A percentile compares a stretch with the other conserved stretches of the same genome.
These are phyloP conservation scores for Gossypioides kirkii DNA, from an alignment of 345 rosid genomes.

Conservation along the genomic window DNA sequence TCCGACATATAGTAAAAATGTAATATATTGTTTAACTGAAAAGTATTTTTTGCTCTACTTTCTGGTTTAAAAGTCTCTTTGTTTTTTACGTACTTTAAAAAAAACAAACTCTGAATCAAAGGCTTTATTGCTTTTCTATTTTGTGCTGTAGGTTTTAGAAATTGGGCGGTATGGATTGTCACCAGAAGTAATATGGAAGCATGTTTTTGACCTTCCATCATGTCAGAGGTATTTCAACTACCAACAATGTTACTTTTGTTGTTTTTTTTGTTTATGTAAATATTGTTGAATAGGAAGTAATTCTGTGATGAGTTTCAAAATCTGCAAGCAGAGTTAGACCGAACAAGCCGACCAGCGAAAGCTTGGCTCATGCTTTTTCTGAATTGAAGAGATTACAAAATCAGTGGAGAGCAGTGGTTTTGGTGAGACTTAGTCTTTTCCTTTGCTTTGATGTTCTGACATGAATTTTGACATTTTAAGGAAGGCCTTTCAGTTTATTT, in stretches of 20 bases:
- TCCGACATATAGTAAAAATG: neutral
- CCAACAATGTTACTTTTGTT: constrained; percentile 6
- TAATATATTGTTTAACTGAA: neutral
- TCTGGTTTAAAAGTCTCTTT: neutral
- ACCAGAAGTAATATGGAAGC: constrained; percentile 42
- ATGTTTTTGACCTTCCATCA: constrained; percentile 55
- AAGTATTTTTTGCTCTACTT: neutral
- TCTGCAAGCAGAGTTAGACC: constrained; percentile 42
- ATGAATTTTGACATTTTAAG: neutral
- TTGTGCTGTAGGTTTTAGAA: constrained; percentile 29
- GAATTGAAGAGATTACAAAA: constrained; percentile 61
- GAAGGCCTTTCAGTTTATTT: neutral
- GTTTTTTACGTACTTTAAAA: neutral
- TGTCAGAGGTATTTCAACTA: constrained; percentile 42
- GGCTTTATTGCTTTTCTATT: neutral
- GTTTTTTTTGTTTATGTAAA: neutral
- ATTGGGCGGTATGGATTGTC: constrained; percentile 39
- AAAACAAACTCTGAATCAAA: too few relatives aligned
- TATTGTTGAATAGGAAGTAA: constrained; percentile 10
- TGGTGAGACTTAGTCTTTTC: constrained; percentile 48
- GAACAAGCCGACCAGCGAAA: constrained; percentile 39
- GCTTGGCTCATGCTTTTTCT: constrained; percentile 43
- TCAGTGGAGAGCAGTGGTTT: constrained; percentile 60
- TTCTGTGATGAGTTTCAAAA: constrained; percentile 27
- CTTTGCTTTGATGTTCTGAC: constrained; percentile 1